phyloP scores from a whole-genome alignment of 163 green algal genomes.

The Chlamydomonas reinhardtii region DNA sequence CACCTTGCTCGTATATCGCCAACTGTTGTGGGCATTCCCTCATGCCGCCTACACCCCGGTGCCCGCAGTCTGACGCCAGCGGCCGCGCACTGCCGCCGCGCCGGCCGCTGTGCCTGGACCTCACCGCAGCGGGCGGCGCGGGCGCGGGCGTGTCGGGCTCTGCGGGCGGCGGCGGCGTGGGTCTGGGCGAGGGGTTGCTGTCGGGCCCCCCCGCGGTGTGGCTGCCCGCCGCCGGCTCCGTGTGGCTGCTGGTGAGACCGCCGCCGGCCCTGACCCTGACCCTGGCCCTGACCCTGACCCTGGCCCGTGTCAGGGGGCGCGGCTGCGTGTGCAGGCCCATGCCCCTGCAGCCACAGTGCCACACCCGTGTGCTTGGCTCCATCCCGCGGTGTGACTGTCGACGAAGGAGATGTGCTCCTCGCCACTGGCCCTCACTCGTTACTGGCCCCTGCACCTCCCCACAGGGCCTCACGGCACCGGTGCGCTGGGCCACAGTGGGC shows the following conservation, averaged over 20 bases:
- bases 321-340: too few relatives aligned
- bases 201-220: slow-evolving; percentile 23
- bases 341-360: background rate
- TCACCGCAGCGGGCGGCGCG: background rate
- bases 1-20: too few relatives aligned
- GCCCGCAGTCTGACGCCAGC: too few relatives aligned
- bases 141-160: slow-evolving; percentile 10
- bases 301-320: too few relatives aligned
- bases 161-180: slow-evolving; percentile 20
- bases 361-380: background rate
- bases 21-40: too few relatives aligned
- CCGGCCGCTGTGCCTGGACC: slow-evolving; percentile 28
- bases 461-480: background rate
- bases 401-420: too few relatives aligned
- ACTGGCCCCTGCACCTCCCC: too few relatives aligned
- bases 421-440: too few relatives aligned
- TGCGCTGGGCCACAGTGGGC: slow-evolving; percentile 31
- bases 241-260: slow-evolving; percentile 8
- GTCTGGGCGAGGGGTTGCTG: slow-evolving; percentile 32
- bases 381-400: too few relatives aligned
- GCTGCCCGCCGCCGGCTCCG: slow-evolving; percentile 19
- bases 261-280: too few relatives aligned
- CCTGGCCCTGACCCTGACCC: too few relatives aligned
- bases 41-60: too few relatives aligned
- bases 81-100: background rate